Evolutionary conservation across 2,329 filamentous ascomycete species (phyloP).

Genomic region (Verruconis gallopava): DNA sequence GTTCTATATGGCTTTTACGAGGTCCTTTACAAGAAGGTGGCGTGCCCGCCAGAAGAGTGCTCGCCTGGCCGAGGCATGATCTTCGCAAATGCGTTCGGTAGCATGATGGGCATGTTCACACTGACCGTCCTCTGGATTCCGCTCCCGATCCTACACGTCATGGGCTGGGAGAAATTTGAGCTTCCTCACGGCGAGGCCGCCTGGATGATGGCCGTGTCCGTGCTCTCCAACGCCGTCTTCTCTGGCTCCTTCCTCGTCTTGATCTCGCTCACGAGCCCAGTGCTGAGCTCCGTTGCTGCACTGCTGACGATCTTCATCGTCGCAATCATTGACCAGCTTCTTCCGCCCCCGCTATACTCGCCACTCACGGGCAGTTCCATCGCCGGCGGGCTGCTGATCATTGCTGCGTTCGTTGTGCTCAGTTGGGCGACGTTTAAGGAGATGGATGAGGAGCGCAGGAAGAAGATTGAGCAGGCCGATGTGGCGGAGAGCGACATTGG

Average conservation of each 20-base stretch:
- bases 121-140: slow-evolving; percentile 84
- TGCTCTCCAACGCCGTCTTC: slow-evolving; percentile 66
- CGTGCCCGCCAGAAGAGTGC: slow-evolving; percentile 84
- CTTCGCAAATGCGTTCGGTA: slow-evolving; percentile 87
- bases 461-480: slow-evolving; percentile 33
- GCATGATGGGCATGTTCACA: slow-evolving; percentile 76
- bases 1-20: slow-evolving; percentile 95
- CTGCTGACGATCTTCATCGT: slow-evolving; percentile 95
- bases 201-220: slow-evolving; percentile 65
- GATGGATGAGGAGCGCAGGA: slow-evolving; percentile 70
- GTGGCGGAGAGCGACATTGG: slow-evolving; percentile 31
- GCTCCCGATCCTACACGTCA: slow-evolving; percentile 66
- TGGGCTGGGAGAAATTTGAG: slow-evolving; percentile 70
- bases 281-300: slow-evolving; percentile 82
- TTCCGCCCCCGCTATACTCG: slow-evolving; percentile 55
- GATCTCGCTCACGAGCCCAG: slow-evolving; percentile 55
- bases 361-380: slow-evolving; percentile 64
- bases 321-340: slow-evolving; percentile 76
- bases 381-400: slow-evolving; percentile 73
- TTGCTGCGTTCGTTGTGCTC: slow-evolving; percentile 73
- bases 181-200: slow-evolving; percentile 67
- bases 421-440: slow-evolving; percentile 89
- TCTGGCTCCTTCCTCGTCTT: slow-evolving; percentile 12
- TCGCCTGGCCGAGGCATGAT: slow-evolving; percentile 81
- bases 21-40: slow-evolving; percentile 85